Base-by-base conservation (phyloP, 2,329 filamentous ascomycete species). In the Exserohilum rostratum region DNA sequence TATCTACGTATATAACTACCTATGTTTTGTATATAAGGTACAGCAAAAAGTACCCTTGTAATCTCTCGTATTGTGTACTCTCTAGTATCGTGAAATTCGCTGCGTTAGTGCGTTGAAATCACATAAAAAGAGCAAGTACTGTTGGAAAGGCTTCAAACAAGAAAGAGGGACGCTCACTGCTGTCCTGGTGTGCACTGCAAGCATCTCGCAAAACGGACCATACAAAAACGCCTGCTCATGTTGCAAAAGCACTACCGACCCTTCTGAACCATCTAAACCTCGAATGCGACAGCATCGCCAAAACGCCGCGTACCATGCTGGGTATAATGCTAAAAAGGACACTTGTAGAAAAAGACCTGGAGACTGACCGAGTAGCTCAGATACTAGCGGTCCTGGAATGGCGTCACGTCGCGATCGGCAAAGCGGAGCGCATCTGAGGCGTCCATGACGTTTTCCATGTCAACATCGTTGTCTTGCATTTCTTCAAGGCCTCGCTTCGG, bases 391-490 rank as follows among this genome's bases (percentile, higher is more conserved):
- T 54, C 52, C 18, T 47, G 53, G 17, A 58, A 61, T 31, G 56
- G 55, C n/a, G 51, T 51, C 15, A 55, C 55, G 13, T 56, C 49
- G 34, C 51, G 43, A 15, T 65, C 68, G 6, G 55, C 35, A 43
- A 75, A 75, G 5, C 72, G 70, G 5, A 70, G 66, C 20, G 61
- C 58, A 48, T 75, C 71, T 11, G 67, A 68, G 6, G 62, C 55
- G 30, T 72, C 65, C 45, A 60, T 38, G 4, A 50, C 61, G 22
- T 63, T 61, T 3, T 64, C 69, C 71, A 76, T 71, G n/a, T 70
- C 67, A 22, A 67, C 70, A 9, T 73, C 70, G 15, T 71, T 63
- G 17, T 68, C 62, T 9, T 50, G 55, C 22, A 60, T 67, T 6
- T 69, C 60, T 9, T 71, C 67, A 13, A 74, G 66, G 1, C 60